A percentile compares a stretch with the other conserved stretches of the same genome.
These are phyloP conservation scores for Polysphondylium violaceum DNA, from an alignment of 78 protist species.

Conservation along the genomic window DNA sequence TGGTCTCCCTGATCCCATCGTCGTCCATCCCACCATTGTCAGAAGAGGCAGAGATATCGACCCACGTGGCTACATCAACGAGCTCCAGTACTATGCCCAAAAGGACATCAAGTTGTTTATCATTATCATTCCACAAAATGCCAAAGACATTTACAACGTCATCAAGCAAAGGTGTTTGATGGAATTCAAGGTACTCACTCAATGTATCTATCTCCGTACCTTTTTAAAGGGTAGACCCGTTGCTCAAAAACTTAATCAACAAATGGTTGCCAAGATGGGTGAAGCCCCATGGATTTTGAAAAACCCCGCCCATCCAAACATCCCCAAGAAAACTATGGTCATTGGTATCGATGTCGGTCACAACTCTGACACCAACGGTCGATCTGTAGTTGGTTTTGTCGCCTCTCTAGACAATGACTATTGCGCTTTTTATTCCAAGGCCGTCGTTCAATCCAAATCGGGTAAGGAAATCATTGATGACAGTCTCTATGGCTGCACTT, in stretches of 20 bases:
- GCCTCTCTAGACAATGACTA: conserved; percentile 5
- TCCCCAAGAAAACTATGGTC: conserved; percentile 47
- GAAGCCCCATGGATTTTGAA: conserved; percentile 27
- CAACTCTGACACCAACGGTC: conserved; percentile 16
- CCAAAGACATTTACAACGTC: background rate
- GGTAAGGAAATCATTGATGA: conserved; percentile 51
- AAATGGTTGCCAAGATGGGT: conserved; percentile 51
- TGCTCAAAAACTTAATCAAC: conserved; percentile 7
- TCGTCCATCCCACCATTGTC: background rate
- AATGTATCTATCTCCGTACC: conserved; percentile 9
- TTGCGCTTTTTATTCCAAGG: conserved; percentile 8
- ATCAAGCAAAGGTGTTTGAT: conserved; percentile 8
- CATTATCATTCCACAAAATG: background rate
- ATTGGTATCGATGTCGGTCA: conserved; percentile 80
- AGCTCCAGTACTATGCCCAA: background rate
- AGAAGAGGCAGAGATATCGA: background rate
- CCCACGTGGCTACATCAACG: background rate
- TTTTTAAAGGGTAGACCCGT: conserved; percentile 7
- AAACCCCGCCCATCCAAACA: background rate
- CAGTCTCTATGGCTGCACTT: background rate
- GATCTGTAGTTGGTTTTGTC: conserved; percentile 70
- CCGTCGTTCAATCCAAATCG: conserved; percentile 4
- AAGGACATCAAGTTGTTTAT: background rate
- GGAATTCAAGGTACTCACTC: conserved; percentile 1
- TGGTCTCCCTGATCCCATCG: background rate